phyloP scores from a whole-genome alignment of 148 eudicot genomes.

The Rhododendron molle region DNA sequence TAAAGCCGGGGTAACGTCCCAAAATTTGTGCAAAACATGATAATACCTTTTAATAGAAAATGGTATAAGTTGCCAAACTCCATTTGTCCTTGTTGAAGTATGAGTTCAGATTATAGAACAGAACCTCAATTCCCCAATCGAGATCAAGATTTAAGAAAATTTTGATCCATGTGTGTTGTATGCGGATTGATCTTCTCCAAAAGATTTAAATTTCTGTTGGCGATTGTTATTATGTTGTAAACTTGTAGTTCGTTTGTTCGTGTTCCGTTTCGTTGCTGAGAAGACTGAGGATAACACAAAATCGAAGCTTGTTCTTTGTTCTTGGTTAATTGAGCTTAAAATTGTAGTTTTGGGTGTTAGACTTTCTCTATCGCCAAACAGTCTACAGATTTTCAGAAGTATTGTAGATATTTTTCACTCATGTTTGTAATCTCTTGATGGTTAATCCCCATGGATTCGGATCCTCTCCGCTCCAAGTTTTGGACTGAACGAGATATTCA shows the following conservation, averaged over 20 bases:
- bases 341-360: not conserved
- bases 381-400: not conserved
- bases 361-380: not conserved
- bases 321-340: not conserved
- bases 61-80: not conserved
- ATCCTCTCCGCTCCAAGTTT: not conserved
- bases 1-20: not conserved
- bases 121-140: not conserved
- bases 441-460: not conserved
- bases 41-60: not conserved
- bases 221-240: not conserved
- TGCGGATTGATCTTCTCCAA: not conserved
- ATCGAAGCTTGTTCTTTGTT: not conserved
- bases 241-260: not conserved
- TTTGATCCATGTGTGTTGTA: not conserved
- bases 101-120: not conserved
- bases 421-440: not conserved
- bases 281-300: not conserved
- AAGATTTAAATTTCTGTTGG: not conserved
- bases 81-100: no score
- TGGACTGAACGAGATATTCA: not conserved
- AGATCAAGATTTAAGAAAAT: not conserved
- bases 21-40: not conserved
- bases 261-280: conserved; percentile 3
- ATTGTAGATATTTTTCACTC: not conserved